Conservation (phyloP, 129 eudicot genomes). For the Saposhnikovia divaricata region DNA sequence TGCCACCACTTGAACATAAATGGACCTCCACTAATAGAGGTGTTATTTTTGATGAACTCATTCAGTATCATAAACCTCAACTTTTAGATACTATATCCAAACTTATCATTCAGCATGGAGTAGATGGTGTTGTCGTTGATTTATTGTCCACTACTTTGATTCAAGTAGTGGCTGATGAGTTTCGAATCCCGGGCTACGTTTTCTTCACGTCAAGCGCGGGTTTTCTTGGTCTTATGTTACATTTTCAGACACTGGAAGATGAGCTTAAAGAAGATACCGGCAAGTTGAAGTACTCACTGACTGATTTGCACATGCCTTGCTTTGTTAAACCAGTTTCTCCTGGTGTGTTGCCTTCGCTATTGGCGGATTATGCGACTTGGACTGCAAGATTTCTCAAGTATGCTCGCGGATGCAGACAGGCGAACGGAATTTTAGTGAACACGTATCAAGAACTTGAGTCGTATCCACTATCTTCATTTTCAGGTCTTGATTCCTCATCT, state of each 20-base stretch:
- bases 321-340: slow-evolving; percentile 12
- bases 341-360: slow-evolving; percentile 5
- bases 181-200: neutral
- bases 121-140: neutral
- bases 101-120: neutral
- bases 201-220: slow-evolving; percentile 15
- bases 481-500: neutral
- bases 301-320: neutral
- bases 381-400: slow-evolving; percentile 2
- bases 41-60: neutral
- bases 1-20: neutral
- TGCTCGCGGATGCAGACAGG: slow-evolving; percentile 2
- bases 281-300: neutral
- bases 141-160: neutral
- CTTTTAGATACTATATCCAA: neutral
- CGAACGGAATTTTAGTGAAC: neutral
- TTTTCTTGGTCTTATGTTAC: slow-evolving; percentile 13
- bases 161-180: neutral
- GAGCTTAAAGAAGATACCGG: neutral
- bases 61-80: neutral
- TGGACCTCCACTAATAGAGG: neutral
- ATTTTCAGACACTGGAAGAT: slow-evolving; percentile 7
- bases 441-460: neutral
- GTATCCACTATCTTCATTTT: neutral
- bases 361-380: slow-evolving; percentile 3